Percentiles rank a stretch among this genome's conserved stretches.
These are phyloP conservation scores for Acorus gramineus DNA, from an alignment of 106 monocot species.

Conservation along the genomic window DNA sequence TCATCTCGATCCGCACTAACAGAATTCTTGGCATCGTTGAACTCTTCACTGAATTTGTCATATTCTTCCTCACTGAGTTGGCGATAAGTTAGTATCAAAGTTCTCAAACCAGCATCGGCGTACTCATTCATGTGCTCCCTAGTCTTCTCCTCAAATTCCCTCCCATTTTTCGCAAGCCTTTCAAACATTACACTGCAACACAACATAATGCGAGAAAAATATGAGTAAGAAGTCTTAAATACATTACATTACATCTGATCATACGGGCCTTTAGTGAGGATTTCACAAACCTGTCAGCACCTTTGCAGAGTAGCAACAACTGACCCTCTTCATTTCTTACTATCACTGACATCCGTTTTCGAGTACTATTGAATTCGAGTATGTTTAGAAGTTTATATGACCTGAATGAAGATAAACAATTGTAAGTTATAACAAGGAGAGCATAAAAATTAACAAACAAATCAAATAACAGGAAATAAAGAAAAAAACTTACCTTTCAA, in stretches of 20 bases:
- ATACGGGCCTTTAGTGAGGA: not conserved
- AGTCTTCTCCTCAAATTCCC: conserved; percentile 53
- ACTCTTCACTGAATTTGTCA: conserved; percentile 39
- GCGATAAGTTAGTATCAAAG: conserved; percentile 88
- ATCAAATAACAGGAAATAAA: not conserved
- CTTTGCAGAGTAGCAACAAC: conserved; percentile 74
- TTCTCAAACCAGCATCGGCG: conserved; percentile 91
- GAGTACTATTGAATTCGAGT: conserved; percentile 75
- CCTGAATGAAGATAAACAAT: conserved; percentile 29
- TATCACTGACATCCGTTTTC: conserved; percentile 92
- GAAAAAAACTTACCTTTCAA: conserved; percentile 38
- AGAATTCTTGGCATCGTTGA: conserved; percentile 68
- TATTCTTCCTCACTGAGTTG: conserved; percentile 70
- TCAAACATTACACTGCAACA: conserved; percentile 75
- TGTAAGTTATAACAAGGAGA: too few relatives aligned
- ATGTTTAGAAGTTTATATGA: conserved; percentile 77
- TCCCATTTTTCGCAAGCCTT: conserved; percentile 56
- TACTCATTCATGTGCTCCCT: conserved; percentile 74
- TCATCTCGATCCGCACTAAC: conserved; percentile 81
- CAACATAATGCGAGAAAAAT: too few relatives aligned
- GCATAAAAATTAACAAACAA: not conserved
- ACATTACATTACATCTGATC: not conserved
- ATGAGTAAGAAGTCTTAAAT: conserved; percentile 1
- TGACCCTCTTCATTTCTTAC: conserved; percentile 60
- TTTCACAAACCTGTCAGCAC: conserved; percentile 72